Evolutionary conservation across 768 basidiomycete species (phyloP), one percentile per base, ranked within the genome.

Genomic region (Mycena filopes): DNA sequence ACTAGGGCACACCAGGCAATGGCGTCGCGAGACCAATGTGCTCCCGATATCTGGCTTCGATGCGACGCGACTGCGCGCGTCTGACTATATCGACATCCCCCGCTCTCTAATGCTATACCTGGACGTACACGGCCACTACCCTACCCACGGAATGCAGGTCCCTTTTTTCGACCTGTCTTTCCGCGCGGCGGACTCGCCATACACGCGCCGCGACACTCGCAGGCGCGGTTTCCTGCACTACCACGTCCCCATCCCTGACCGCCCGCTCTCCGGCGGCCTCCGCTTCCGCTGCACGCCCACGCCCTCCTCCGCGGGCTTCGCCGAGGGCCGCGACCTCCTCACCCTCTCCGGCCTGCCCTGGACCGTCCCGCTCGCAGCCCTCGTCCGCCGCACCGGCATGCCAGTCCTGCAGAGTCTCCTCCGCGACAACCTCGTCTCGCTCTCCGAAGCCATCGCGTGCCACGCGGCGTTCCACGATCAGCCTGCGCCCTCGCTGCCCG

Each of bases 241-340:
- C 25, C 58, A 60, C 38, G 26, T 60, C 58, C 48, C 58, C 2
- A 29, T 49, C 0, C 58, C 58, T 12, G 21, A 23, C 9, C 58
- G 58, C 7, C 58, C 58, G 26, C 48, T 60, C 38, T 60, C 58
- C n/a, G 58, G 58, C 33, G 47, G 47, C 5, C 58, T 60, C 28
- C 58, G 58, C 23, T 60, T 60, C 26, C 58, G 58, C 33, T 50
- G 46, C 28, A 38, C 58, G 21, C 58, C 46, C n/a, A 38, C 58
- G 13, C 58, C 58, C 15, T 49, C 58, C 2, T 47, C 31, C 3
- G 46, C 36, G 12, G 38, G 31, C 11, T 60, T 60, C 40, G 38
- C 58, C 1, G 18, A 29, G 21, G 58, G 58, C 10, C 20, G 9
- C 18, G 58, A 60, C 21, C 58, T 60, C 13, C 58, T 60, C 21